Conservation (phyloP, 1,284 basidiomycete species). For the Coniferiporia weirii region DNA sequence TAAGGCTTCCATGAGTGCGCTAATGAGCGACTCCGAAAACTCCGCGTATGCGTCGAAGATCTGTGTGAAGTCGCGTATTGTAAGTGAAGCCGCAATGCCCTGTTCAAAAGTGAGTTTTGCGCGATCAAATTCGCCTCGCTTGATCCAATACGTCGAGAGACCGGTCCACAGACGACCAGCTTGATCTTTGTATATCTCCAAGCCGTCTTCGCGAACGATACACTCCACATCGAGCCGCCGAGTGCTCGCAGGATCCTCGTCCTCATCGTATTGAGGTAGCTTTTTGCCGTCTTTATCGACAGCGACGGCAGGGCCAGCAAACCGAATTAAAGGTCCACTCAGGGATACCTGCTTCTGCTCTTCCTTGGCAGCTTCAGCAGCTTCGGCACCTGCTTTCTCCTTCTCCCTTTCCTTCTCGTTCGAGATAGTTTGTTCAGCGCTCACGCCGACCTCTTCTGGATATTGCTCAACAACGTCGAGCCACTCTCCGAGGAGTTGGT, state of each 20-base stretch:
- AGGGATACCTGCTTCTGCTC: conserved; percentile 42
- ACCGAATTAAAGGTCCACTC: conserved; percentile 64
- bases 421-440: conserved; percentile 67
- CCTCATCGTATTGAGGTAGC: conserved; percentile 61
- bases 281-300: conserved; percentile 47
- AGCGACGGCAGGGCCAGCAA: conserved; percentile 65
- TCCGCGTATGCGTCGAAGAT: conserved; percentile 98
- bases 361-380: conserved; percentile 24
- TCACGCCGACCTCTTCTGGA: conserved; percentile 89
- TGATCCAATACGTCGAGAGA: conserved; percentile 97
- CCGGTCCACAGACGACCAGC: conserved; percentile 96
- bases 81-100: conserved; percentile 82
- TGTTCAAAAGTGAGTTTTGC: conserved; percentile 86
- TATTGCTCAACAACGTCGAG: conserved; percentile 89
- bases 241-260: conserved; percentile 73
- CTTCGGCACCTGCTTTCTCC: conserved; percentile 30
- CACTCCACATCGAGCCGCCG: conserved; percentile 83
- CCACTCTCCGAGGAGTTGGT: conserved; percentile 91
- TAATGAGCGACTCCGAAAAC: conserved; percentile 89
- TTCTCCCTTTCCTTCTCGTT: conserved; percentile 41
- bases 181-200: conserved; percentile 91
- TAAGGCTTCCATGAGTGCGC: conserved; percentile 86
- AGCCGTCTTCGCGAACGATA: conserved; percentile 82
- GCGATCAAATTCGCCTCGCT: conserved; percentile 90
- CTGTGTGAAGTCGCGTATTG: conserved; percentile 96